Conservation (phyloP, 2,329 filamentous ascomycete genomes). For the Stemphylium beticola region DNA sequence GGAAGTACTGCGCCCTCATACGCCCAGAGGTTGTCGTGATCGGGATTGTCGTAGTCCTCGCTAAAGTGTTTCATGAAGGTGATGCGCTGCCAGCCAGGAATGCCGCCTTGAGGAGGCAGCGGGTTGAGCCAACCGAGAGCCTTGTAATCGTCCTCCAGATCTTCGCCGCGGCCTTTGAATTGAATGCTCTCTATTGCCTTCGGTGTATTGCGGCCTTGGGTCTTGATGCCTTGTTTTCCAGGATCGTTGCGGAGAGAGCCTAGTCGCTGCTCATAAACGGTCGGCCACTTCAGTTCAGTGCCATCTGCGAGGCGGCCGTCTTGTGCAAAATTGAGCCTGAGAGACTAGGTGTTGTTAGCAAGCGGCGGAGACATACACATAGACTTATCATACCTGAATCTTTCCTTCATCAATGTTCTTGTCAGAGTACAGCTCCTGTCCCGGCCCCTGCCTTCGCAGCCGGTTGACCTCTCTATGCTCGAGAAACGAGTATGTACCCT, state of each 20-base stretch:
- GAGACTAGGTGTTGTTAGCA: constrained; percentile 35
- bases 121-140: constrained; percentile 58
- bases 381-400: constrained; percentile 31
- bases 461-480: constrained; percentile 26
- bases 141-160: constrained; percentile 43
- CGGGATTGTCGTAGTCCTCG: constrained; percentile 34
- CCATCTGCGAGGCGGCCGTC: constrained; percentile 12
- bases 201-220: constrained; percentile 13
- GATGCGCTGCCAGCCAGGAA: constrained; percentile 62
- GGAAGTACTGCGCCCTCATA: constrained; percentile 58
- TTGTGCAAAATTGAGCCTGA: constrained; percentile 42
- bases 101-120: constrained; percentile 53
- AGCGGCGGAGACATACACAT: neutral
- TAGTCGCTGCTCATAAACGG: constrained; percentile 50
- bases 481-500: constrained; percentile 57
- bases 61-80: constrained; percentile 61
- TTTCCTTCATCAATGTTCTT: constrained; percentile 39
- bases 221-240: constrained; percentile 6
- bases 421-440: constrained; percentile 33
- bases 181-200: constrained; percentile 34
- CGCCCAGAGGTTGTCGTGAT: constrained; percentile 53
- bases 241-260: constrained; percentile 38
- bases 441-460: constrained; percentile 31
- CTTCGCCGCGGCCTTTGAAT: constrained; percentile 49
- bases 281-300: constrained; percentile 42